Evolutionary conservation across 129 eudicot species (phyloP), one percentile per base, ranked within the genome.

Genomic region (Gnaphalium uliginosum): DNA sequence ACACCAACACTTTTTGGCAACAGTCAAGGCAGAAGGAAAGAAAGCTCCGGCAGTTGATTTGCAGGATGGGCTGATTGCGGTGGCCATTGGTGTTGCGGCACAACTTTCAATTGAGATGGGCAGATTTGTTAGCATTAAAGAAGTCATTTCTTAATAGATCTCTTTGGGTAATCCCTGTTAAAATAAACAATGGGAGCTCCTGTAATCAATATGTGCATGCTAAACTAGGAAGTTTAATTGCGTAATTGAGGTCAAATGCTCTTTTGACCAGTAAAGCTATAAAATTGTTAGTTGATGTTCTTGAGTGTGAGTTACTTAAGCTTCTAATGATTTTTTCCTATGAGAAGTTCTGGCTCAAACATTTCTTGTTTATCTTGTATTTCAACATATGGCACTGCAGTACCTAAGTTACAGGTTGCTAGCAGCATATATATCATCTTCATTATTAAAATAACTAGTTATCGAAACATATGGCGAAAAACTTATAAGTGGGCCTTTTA

Each of bases 41-140:
- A 78, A 84, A 80, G 78, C 83, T 39, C 88, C 87, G 29, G 87
- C 91, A n/a, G 99, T 89, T 50, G 92, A 87, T 78, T 37, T 95
- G 76, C 61, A 84, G n/a, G 99, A 95, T 32, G 99, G 99, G 6
- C 74, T 95, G 89, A 39, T 86, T 70, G 93, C 97, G n/a, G 99
- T 95, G 74, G 97, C 99, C 17, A 89, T 95, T 3, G 99, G 99
- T 77, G 99, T 95, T 76, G 99, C 99, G 6, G 99, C 97, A 2
- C 96, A 95, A 19, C 76, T 91, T 73, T 95, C 99, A 1, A 91
- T 91, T 18, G 96, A 89, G 77, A 75, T 57, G 87, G 99, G 96
- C 10, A 79, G 96, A 62, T 91, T 89, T 81, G 99, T 95, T 19
- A 79, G 89, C 72, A 87, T 95, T 69, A 85, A 89, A 73, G 99